Percentiles rank a stretch among this genome's conserved stretches.
Conservation (phyloP, 768 basidiomycete genomes). For the Lactifluus subvellereus region DNA sequence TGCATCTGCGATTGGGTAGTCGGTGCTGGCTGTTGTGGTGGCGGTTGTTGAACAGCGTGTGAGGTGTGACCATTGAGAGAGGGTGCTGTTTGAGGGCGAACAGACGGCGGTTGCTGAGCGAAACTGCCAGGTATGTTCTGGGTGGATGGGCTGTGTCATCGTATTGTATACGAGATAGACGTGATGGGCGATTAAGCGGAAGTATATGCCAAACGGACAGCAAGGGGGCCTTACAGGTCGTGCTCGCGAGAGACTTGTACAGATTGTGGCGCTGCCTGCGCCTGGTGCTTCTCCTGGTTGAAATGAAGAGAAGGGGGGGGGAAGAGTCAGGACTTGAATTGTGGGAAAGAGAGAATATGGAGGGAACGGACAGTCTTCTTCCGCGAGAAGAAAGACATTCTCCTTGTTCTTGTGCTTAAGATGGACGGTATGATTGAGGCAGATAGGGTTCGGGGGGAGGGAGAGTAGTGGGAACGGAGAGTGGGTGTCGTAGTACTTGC, state of each 20-base stretch:
- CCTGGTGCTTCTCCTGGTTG: slow-evolving; percentile 22
- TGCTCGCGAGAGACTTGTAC: slow-evolving; percentile 17
- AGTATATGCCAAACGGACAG: neutral
- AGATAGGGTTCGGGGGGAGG: slow-evolving; percentile 3
- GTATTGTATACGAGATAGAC: neutral
- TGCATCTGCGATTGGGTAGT: slow-evolving; percentile 26
- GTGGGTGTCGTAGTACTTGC: slow-evolving; percentile 1
- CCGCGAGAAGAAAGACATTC: slow-evolving; percentile 93
- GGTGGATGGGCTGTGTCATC: slow-evolving; percentile 2
- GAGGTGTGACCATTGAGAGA: slow-evolving; percentile 35
- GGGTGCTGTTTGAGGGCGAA: slow-evolving; percentile 7
- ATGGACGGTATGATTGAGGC: slow-evolving; percentile 61
- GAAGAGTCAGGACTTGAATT: slow-evolving; percentile 1
- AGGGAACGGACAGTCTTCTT: slow-evolving; percentile 52
- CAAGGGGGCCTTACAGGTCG: slow-evolving; percentile 10
- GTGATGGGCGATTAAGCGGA: slow-evolving; percentile 10
- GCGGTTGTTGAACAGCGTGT: slow-evolving; percentile 28
- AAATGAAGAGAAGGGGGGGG: slow-evolving; percentile 10
- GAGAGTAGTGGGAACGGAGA: neutral
- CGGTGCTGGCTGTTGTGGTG: slow-evolving; percentile 31
- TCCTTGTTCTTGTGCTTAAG: slow-evolving; percentile 52
- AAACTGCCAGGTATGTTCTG: slow-evolving; percentile 17
- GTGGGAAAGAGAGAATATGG: slow-evolving; percentile 6
- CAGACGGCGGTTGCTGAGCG: slow-evolving; percentile 28
- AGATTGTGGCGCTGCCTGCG: slow-evolving; percentile 16